Evolutionary conservation across 441 rosid genomes (phyloP), one percentile per base, ranked within the genome.

Genomic region (Jatropha podagrica): DNA sequence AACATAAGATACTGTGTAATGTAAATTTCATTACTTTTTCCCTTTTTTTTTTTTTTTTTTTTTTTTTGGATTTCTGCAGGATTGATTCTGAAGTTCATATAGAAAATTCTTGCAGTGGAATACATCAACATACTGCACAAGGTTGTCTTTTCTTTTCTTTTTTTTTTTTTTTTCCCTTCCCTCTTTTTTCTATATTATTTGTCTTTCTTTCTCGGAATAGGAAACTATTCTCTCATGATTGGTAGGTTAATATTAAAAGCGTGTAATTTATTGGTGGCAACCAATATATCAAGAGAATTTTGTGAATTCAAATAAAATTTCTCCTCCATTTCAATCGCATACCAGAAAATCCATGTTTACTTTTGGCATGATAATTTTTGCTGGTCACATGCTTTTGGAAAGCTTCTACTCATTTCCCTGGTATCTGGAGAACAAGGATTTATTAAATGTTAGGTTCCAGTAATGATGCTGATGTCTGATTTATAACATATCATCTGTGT

Each of bases 21-120:
- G 71, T 65, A 52, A 59, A 54, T 32, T 32, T 32, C 32, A 32
- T 32, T 32, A 1, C 1, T 32, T 32, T 32, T 32, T 32, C 23
- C 23, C 0, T 23, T 1, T 32, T 32, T 32, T 32, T 68, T 41
- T 64, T 49, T 74, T 15, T 40, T 76, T 73, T 58, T 27, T 69
- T 58, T 74, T 51, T 56, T 41, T 41, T 69, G 67, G 44, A 58
- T 76, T 83, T 76, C 11, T 77, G 58, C 90, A 91, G 96, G 79
- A 83, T 87, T 64, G 91, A 89, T 70, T 81, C 91, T 77, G 90
- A 84, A 81, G 88, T 89, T 74, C 79, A 73, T n/a, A 65, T 67
- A 37, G 86, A 85, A 42, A 73, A 65, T 82, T 79, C 83, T 48
- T 69, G 79, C 65, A 72, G 85, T 75, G 71, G 52, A 7, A 60